phyloP scores from a whole-genome alignment of 257 asterid genomes.

The Penstemon davidsonii region DNA sequence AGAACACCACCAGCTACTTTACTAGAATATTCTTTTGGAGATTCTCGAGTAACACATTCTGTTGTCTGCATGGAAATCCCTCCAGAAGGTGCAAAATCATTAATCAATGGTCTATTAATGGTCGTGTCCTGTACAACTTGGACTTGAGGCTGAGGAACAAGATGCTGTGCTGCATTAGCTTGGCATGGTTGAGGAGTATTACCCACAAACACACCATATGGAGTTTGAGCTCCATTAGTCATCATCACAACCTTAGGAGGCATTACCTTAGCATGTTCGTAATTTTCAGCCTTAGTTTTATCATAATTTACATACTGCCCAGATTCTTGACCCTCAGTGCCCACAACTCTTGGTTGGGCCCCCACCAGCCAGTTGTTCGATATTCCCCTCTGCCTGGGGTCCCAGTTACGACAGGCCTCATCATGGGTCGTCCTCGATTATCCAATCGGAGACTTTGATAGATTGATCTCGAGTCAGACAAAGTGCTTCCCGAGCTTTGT shows the following conservation, averaged over 20 bases:
- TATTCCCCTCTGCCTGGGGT: conserved; percentile 36
- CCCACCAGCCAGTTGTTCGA: conserved; percentile 42
- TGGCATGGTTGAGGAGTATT: conserved; percentile 49
- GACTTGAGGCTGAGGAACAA: conserved; percentile 50
- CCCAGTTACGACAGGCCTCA: conserved; percentile 43
- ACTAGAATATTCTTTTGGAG: conserved; percentile 52
- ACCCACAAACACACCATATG: conserved; percentile 45
- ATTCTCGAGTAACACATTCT: conserved; percentile 47
- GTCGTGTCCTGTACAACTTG: conserved; percentile 52
- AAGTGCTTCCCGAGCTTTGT: conserved; percentile 48
- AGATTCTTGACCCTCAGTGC: conserved; percentile 38
- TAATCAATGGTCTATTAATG: conserved; percentile 41
- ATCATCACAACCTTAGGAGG: conserved; percentile 46
- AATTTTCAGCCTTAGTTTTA: conserved; percentile 42
- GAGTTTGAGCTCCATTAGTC: conserved; percentile 53
- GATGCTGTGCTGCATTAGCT: conserved; percentile 45
- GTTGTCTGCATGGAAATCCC: conserved; percentile 44
- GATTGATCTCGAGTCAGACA: conserved; percentile 47
- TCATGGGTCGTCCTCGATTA: conserved; percentile 54
- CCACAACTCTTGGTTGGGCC: conserved; percentile 33
- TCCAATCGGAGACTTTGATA: conserved; percentile 64
- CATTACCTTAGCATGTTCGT: conserved; percentile 49
- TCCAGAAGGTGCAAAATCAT: conserved; percentile 43
- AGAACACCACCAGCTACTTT: conserved; percentile 45
- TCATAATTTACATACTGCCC: conserved; percentile 9